Evolutionary conservation across 768 basidiomycete species (phyloP), one percentile per base, ranked within the genome.

Genomic region (Xanthoconium purpureum): DNA sequence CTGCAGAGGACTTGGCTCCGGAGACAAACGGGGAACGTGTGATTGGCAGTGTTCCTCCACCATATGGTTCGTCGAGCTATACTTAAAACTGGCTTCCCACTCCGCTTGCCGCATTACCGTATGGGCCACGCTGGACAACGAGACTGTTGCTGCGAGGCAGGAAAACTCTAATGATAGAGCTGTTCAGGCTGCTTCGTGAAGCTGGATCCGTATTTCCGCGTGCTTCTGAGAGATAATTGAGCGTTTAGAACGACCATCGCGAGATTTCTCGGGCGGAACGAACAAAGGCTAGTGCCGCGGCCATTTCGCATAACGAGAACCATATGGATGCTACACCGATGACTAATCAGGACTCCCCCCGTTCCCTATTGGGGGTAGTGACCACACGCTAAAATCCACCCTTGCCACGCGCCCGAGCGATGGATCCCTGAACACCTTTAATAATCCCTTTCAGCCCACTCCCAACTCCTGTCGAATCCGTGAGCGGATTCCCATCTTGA

Each of bases 371-470:
- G 24, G 4, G 24, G 24, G 24, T 24, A 24, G 24, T 24, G 24
- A 24, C 24, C 24, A 24, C 24, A 24, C 24, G 18, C 58, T 66
- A 75, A 62, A 74, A 73, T 36, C 76, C 77, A 33, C 76, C 77
- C 52, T 63, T 73, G 36, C 78, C 79, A 57, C 73, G 67, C 32
- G 73, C 78, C 6, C 79, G 66, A 46, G 73, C 72, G 28, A 80
- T 72, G 1, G 74, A 76, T 5, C 77, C 79, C 8, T 69, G 63
- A 12, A 80, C 61, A 6, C 78, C 79, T 55, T 75, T 79, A 9
- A 77, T 67, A 45, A 75, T 69, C 0, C 75, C 78, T 20, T 68
- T 69, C 9, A 67, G 55, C 13, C 77, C 78, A 17, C 69, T 70
- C 33, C 72, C 71, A 7, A 74, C 63, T 2, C 74, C 71, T 39